Evolutionary conservation across 345 rosid species (phyloP).

Genomic region (Aquilaria malaccensis): DNA sequence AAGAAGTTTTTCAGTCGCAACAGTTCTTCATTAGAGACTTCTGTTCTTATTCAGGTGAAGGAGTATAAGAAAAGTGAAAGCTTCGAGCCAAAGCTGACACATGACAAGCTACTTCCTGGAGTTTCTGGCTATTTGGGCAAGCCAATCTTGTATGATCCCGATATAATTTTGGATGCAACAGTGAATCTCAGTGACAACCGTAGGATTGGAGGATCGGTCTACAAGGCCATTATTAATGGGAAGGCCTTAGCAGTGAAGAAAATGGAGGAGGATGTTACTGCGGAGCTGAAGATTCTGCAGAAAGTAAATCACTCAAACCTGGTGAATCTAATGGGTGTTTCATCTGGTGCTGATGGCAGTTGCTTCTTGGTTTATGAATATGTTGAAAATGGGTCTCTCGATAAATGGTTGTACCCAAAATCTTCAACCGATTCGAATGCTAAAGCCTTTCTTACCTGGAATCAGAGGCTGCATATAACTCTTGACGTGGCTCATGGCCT

Average conservation of each 20-base stretch:
- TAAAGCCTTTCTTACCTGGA: constrained; percentile 34
- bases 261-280: constrained; percentile 32
- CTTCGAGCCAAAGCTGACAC: constrained; percentile 26
- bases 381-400: constrained; percentile 51
- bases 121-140: constrained; percentile 47
- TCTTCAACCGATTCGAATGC: constrained; percentile 22
- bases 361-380: constrained; percentile 56
- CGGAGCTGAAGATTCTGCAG: constrained; percentile 47
- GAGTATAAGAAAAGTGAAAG: constrained; percentile 12
- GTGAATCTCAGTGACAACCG: constrained; percentile 31
- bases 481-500: constrained; percentile 57
- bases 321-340: constrained; percentile 45
- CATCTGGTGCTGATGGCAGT: constrained; percentile 29
- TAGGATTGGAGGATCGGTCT: constrained; percentile 43
- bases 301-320: constrained; percentile 59
- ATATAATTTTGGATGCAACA: constrained; percentile 41
- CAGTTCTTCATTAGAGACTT: constrained; percentile 27
- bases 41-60: constrained; percentile 32
- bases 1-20: constrained; percentile 21
- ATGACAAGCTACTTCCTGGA: constrained; percentile 43
- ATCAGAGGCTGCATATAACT: constrained; percentile 42
- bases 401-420: constrained; percentile 38
- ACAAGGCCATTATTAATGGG: constrained; percentile 39
- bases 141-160: constrained; percentile 34
- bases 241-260: constrained; percentile 42